A percentile compares a stretch with the other conserved stretches of the same genome.
These are phyloP conservation scores for Nicotiana knightiana DNA, from an alignment of 257 asterid species.

Conservation along the genomic window DNA sequence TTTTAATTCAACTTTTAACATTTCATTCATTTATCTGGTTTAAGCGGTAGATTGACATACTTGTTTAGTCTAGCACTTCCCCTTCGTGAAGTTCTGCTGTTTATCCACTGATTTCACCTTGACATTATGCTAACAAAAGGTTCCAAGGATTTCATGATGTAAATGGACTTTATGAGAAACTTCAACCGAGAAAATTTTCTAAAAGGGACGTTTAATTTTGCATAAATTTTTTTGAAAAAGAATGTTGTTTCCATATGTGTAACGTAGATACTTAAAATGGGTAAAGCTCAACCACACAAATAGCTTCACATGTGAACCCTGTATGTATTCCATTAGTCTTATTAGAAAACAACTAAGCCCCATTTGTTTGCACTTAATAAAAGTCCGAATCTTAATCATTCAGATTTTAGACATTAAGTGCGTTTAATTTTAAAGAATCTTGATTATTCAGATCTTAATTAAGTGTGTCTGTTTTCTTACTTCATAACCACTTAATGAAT, in stretches of 20 bases:
- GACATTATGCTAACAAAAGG: neutral
- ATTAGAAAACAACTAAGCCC: neutral
- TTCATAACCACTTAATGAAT: too few species aligned
- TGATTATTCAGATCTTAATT: too few species aligned
- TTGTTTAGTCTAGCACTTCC: neutral
- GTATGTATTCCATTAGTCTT: neutral
- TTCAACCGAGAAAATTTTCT: neutral
- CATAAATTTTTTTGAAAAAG: neutral
- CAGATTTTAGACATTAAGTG: too few species aligned
- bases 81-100: neutral
- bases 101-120: neutral
- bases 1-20: neutral
- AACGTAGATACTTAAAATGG: neutral
- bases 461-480: too few species aligned
- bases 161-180: neutral
- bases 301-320: neutral
- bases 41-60: neutral
- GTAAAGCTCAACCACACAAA: neutral
- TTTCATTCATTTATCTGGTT: neutral
- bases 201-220: neutral
- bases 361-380: neutral
- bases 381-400: too few species aligned
- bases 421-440: too few species aligned
- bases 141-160: neutral
- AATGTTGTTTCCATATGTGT: too few species aligned